A percentile compares a stretch with the other conserved stretches of the same genome.
Conservation (phyloP, 768 basidiomycete species). For the Termitomyces sp. region DNA sequence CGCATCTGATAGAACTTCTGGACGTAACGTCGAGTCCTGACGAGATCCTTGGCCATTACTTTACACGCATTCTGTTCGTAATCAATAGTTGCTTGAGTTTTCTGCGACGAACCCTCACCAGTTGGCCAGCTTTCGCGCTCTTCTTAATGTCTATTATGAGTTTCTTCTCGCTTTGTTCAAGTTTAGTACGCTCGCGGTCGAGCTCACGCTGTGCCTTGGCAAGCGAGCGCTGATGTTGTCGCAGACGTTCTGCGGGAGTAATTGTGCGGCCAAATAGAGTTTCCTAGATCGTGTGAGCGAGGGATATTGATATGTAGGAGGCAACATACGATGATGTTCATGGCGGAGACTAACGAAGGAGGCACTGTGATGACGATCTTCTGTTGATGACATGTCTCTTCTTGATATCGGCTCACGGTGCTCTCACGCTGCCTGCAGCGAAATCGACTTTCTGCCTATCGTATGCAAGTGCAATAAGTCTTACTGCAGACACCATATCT, state of each 20-base stretch:
- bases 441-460: slow-evolving; percentile 76
- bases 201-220: slow-evolving; percentile 98
- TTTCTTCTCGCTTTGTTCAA: slow-evolving; percentile 97
- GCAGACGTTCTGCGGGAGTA: slow-evolving; percentile 93
- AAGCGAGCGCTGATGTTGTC: slow-evolving; percentile 94
- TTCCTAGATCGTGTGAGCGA: slow-evolving; percentile 51
- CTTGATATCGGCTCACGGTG: slow-evolving; percentile 63
- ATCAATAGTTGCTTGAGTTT: slow-evolving; percentile 13
- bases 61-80: slow-evolving; percentile 87
- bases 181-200: slow-evolving; percentile 89
- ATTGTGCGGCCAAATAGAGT: slow-evolving; percentile 91
- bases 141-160: slow-evolving; percentile 94
- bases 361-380: slow-evolving; percentile 1
- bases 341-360: slow-evolving; percentile 28
- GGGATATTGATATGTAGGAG: background rate
- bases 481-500: slow-evolving; percentile 64
- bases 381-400: slow-evolving; percentile 25
- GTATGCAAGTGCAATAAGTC: slow-evolving; percentile 51
- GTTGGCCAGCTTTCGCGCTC: slow-evolving; percentile 91
- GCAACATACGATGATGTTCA: slow-evolving; percentile 74
- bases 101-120: slow-evolving; percentile 46
- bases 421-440: slow-evolving; percentile 50
- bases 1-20: slow-evolving; percentile 99
- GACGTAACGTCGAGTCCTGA: slow-evolving; percentile 89
- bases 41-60: slow-evolving; percentile 98